Base-by-base conservation (phyloP, 2,329 filamentous ascomycete genomes). In the Trichoderma endophyticum region DNA sequence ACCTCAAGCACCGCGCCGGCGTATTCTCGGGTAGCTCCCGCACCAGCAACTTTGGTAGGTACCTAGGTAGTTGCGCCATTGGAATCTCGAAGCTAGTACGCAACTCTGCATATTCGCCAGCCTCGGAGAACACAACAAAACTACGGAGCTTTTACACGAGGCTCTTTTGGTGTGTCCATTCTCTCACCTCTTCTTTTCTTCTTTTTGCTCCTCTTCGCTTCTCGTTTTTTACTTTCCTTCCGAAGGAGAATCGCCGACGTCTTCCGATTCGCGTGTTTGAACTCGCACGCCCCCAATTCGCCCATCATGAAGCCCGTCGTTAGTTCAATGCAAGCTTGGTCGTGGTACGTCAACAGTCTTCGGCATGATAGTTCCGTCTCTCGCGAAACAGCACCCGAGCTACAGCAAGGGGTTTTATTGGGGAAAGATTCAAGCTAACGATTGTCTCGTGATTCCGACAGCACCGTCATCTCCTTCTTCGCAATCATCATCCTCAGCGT, bases 321-420 rank as follows among this genome's bases (percentile, higher is more conserved):
- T 77, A 92, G 93, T 80, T 91, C 94, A 76, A 89, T 95, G 85
- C 95, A 97, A 85, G 95, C 95, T 79, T 98, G 95, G 94, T 93
- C 91, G 86, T 97, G 95, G 95, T 98, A 86, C 80, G 90, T 82
- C 72, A 12, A 30, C 36, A 54, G 3, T 12, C 36, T 18, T 30
- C 21, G 12, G 21, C 48, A 54, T 32, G 1, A 9, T 18, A 4
- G 21, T 4, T 11, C 56, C 28, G 11, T 21, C 4, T 34, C 12
- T 60, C 30, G 32, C 30, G 57, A 60, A 57, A 28, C 12, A 18
- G 12, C 9, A 12, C 15, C 28, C 1, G 2, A 59, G 30, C 9
- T 3, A 28, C 24, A 56, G 43, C 21, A 21, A 21, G 21, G 21
- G 21, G 21, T 21, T 21, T 21, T 21, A 21, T 21, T 21, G 21